Evolutionary conservation across 106 monocot species (phyloP), one percentile per base, ranked within the genome.

Genomic region (Dendrobium officinale): DNA sequence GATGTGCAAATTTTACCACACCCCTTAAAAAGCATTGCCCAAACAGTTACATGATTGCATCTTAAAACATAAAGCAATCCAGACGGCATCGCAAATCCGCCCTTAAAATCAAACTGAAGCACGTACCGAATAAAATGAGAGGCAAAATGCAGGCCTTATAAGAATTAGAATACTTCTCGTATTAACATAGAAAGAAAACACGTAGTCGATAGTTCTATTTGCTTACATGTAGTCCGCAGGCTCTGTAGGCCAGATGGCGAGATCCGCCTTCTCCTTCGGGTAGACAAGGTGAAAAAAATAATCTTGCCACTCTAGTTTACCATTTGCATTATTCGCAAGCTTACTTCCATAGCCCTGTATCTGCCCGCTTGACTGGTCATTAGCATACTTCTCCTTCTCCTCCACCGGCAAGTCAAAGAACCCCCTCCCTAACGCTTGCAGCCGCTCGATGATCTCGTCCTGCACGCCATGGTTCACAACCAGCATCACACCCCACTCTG

Each of bases 221-320:
- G 18, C 84, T 74, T 83, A 91, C 91, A 75, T 77, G 80, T 96
- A 96, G 48, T 93, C 83, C 0, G 78, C 26, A 1, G 93, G 93
- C 0, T 90, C 22, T 15, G 73, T 85, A 7, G 96, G 96, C 93
- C 96, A 96, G 16, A 90, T 59, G 26, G 90, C 82, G 73, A 86
- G n/a, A 54, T 93, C 86, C 4, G 82, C 80, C 85, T 85, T 90
- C 51, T 90, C 82, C 26, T 83, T 73, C 1, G 93, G 96, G 83
- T 87, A 90, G 43, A 91, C 79, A 61, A 96, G 88, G 79, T 96
- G 96, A 70, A 96, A 96, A 84, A 88, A 93, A 90, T 96, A 96
- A 81, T 96, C 96, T 83, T 91, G 84, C 96, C 96, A 96, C 87
- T 93, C 93, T 0, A 89, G 87, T 79, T 75, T 72, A 78, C 93